Evolutionary conservation across 495 filamentous ascomycete species (phyloP), one percentile per base, ranked within the genome.

Genomic region (Extremus antarcticus): DNA sequence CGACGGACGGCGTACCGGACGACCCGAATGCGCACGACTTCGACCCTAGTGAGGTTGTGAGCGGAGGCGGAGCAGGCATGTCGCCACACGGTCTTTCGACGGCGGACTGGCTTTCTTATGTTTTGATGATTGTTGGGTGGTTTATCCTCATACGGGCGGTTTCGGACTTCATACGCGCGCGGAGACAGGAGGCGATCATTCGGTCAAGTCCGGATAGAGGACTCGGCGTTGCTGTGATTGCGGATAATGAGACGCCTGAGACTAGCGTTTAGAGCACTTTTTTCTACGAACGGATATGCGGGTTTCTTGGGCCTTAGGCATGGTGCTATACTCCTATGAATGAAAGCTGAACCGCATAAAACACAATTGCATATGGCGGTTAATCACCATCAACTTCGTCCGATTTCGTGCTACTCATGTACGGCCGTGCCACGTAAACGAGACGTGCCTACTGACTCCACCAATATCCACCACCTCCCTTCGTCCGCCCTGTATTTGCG

Each of bases 111-210:
- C 72, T 91, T 35, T 87, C 91, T n/a, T 97, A 97, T 64, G 68
- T 86, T 10, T 70, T 98, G 54, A 98, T 98, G 92, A 86, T 98
- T 69, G 85, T 96, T 15, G 92, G 92, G 2, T 98, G 92, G 92
- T 97, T 97, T 60, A 88, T 98, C 50, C 70, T 98, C 51, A 97
- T 98, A 57, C 78, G 87, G 64, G 80, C 88, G 15, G 84, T 95
- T 47, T 87, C 83, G 64, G 89, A 96, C 64, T 97, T 89, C 67
- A 69, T 97, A 46, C 82, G 80, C 53, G 91, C 88, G 43, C 76
- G 90, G 64, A 79, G 85, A 63, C 94, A 95, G 67, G 91, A 97
- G 73, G 85, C 90, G 65, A 74, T 98, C 43, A 88, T 98, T 8
- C 67, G 96, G 60, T 89, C 94, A 67, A 96, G 90, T 67, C 92